Evolutionary conservation across 805 yeast species (phyloP), one percentile per base, ranked within the genome.

Genomic region (Kodamaea jinghongensis): DNA sequence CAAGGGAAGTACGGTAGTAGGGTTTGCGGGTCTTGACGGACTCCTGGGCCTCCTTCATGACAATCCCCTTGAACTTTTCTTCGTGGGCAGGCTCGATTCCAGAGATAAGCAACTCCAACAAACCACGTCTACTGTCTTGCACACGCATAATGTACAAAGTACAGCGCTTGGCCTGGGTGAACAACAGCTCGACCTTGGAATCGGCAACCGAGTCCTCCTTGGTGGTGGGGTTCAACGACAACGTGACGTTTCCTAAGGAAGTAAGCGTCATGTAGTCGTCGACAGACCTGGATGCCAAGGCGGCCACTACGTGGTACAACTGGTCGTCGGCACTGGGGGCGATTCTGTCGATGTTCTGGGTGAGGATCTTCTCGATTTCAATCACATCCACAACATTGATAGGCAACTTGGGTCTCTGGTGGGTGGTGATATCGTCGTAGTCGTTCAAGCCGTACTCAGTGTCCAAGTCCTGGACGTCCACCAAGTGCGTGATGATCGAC

Each of bases 61-160:
- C 65, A 8, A 89, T 70, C 11, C 71, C 67, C 39, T 67, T 66
- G 60, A 84, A 89, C 37, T 61, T 69, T 4, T 67, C 60, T 56
- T 93, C 99, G 56, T 91, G 91, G 12, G 68, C 71, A 0, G 81
- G 76, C 27, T 71, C 67, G 22, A 86, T 86, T 3, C 83, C 84
- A 3, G 81, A 75, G 7, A 85, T 71, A 36, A 88, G 60, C 39
- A 87, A 62, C 36, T 85, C 91, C 39, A 83, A 73, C 33, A 91
- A 70, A 3, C 42, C 42, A 46, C 79, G 81, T 2, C 75, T 67
- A 17, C 81, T 81, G 10, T 77, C 76, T 65, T 93, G 97, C 4
- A 93, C 86, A 48, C 89, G 80, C 46, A 90, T 78, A 52, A 91
- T 79, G 54, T 88, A 88, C 11, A 84, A 63, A n/a, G 90, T 65